These are phyloP conservation scores for Neurospora sp. DNA, from an alignment of 2,329 filamentous ascomycete species.

Conservation along the genomic window DNA sequence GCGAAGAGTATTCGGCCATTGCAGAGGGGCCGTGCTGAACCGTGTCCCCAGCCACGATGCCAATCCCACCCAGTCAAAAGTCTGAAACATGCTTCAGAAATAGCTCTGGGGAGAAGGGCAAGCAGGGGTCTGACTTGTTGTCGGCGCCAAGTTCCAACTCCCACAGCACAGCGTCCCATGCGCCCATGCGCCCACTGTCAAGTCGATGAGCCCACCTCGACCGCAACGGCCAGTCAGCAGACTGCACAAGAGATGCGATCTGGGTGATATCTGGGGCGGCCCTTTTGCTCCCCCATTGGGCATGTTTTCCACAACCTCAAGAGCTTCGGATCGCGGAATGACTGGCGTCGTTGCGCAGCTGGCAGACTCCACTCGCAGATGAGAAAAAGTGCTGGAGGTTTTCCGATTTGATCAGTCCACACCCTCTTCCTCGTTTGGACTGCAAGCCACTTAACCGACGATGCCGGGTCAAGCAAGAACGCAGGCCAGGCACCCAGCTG, in stretches of 20 bases:
- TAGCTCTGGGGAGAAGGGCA: constrained; percentile 13
- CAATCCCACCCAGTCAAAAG: constrained; percentile 13
- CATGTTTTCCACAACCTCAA: not conserved
- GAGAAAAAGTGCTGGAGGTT: not conserved
- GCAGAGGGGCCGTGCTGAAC: constrained; percentile 10
- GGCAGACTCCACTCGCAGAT: constrained; percentile 2
- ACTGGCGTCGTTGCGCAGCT: not conserved
- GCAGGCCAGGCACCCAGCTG: not conserved
- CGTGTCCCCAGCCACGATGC: constrained; percentile 13
- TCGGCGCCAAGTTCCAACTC: constrained; percentile 3
- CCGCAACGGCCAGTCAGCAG: not conserved
- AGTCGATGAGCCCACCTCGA: not conserved
- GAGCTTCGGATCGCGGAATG: not conserved
- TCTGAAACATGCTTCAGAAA: constrained; percentile 23
- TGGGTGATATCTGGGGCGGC: not conserved
- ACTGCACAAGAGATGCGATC: not conserved
- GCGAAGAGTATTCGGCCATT: constrained; percentile 5
- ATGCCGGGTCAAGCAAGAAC: not conserved
- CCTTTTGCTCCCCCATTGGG: not conserved
- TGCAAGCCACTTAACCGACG: not conserved
- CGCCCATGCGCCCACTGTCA: not conserved
- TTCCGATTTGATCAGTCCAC: not conserved
- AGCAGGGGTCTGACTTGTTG: constrained; percentile 6
- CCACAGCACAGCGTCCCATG: not conserved
- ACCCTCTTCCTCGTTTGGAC: not conserved